phyloP scores from a whole-genome alignment of 495 filamentous ascomycete genomes.

The Penicillium macrosclerotiorum region DNA sequence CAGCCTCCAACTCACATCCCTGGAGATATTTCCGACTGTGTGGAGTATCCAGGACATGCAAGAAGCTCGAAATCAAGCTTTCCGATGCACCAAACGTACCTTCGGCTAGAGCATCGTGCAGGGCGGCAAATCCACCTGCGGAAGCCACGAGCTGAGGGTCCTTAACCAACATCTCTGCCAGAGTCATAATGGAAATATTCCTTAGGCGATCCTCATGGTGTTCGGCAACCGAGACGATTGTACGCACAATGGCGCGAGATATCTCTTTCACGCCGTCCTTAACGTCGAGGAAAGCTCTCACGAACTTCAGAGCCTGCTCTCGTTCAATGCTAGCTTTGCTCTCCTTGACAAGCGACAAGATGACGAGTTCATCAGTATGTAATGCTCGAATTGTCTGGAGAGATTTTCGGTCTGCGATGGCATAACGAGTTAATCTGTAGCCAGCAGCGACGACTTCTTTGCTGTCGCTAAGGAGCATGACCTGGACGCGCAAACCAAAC shows the following conservation, averaged over 20 bases:
- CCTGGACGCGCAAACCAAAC: slow-evolving; percentile 88
- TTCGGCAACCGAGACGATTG: slow-evolving; percentile 87
- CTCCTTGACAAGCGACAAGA: slow-evolving; percentile 88
- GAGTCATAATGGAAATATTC: slow-evolving; percentile 85
- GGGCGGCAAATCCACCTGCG: slow-evolving; percentile 74
- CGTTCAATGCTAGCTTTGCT: slow-evolving; percentile 93
- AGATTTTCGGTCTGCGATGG: slow-evolving; percentile 87
- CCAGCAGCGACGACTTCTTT: slow-evolving; percentile 93
- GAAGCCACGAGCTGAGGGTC: slow-evolving; percentile 75
- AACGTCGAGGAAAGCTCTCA: slow-evolving; percentile 91
- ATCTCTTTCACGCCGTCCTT: slow-evolving; percentile 89
- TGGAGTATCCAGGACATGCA: slow-evolving; percentile 85
- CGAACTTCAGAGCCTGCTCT: slow-evolving; percentile 95
- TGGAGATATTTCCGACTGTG: slow-evolving; percentile 74
- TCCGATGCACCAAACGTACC: slow-evolving; percentile 90
- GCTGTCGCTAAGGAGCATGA: slow-evolving; percentile 91
- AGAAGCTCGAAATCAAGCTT: slow-evolving; percentile 76
- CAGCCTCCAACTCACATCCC: slow-evolving; percentile 75
- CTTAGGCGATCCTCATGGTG: slow-evolving; percentile 82
- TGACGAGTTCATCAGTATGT: slow-evolving; percentile 89
- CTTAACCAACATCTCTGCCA: slow-evolving; percentile 86
- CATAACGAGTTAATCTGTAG: slow-evolving; percentile 89
- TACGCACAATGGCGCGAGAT: slow-evolving; percentile 78
- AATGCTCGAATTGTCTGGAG: slow-evolving; percentile 81
- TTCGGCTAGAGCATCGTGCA: slow-evolving; percentile 84